Percentiles rank a stretch among this genome's conserved stretches.
These are phyloP conservation scores for Citrus inodora DNA, from an alignment of 345 rosid genomes.

Conservation along the genomic window DNA sequence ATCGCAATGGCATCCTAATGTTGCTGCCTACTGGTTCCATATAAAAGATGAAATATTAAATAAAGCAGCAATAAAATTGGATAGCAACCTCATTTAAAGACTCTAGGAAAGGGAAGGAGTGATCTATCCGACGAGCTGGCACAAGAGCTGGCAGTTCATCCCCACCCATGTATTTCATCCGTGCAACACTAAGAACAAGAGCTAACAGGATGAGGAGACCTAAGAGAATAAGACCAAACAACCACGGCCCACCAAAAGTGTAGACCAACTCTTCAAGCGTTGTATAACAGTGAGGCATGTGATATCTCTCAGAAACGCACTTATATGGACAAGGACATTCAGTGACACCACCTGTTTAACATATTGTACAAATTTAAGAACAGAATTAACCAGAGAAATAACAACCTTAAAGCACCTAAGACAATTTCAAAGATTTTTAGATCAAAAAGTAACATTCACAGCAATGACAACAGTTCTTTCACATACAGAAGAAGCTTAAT, in stretches of 20 bases:
- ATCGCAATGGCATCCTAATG: background rate
- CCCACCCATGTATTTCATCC: slow-evolving; percentile 85
- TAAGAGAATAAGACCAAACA: slow-evolving; percentile 67
- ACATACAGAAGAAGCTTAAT: background rate
- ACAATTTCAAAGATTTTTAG: background rate
- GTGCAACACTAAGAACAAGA: slow-evolving; percentile 86
- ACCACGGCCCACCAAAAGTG: slow-evolving; percentile 98
- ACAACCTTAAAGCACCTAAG: background rate
- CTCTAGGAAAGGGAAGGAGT: slow-evolving; percentile 91
- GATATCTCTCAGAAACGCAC: slow-evolving; percentile 84
- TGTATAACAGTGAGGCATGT: slow-evolving; percentile 89
- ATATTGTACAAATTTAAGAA: slow-evolving; percentile 8
- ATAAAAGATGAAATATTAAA: background rate
- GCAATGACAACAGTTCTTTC: background rate
- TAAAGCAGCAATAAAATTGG: background rate
- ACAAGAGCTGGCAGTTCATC: slow-evolving; percentile 65
- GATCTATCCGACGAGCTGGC: slow-evolving; percentile 62
- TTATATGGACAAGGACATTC: slow-evolving; percentile 82
- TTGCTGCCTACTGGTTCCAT: background rate
- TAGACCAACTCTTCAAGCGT: slow-evolving; percentile 84
- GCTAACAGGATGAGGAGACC: slow-evolving; percentile 77
- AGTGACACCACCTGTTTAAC: slow-evolving; percentile 71
- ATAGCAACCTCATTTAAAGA: slow-evolving; percentile 75
- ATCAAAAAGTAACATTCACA: background rate
- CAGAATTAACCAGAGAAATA: background rate